Base-by-base conservation (phyloP, 352 stramenopile species). In the Phytophthora megakarya region DNA sequence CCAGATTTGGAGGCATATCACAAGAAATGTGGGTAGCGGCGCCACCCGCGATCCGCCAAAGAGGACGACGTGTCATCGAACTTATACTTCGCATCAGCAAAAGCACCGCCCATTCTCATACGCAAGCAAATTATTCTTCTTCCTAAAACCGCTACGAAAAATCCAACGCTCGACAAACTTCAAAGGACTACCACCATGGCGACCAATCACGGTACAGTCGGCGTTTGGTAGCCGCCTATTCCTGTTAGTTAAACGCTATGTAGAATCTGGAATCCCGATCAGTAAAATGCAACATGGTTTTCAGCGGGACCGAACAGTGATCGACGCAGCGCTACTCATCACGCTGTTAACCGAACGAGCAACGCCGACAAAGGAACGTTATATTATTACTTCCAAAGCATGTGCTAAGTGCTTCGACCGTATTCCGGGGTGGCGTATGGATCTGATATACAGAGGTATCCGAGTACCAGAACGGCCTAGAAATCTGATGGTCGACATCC, bases 221-320 rank as follows among this genome's bases (percentile, higher is more conserved):
- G 6, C 44, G 3, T 50, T 37, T 38, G 44, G 15, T 15, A 50
- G 23, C 13, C 23, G 44, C 13, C 10, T 50, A 1, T 38, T 38
- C 5, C 21, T 50, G 15, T 6, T 50, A 15, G 38, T 50, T 15
- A 50, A 50, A n/a, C 10, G 8, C 3, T 50, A n/a, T 50, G 44
- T 50, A 5, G 44, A 50, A 6, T 3, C 11, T 7, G 25, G 44
- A 5, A 38, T 50, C 1, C 44, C 44, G 6, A 50, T 12, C 12
- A 50, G n/a, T n/a, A n/a, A n/a, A n/a, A n/a, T 25, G 5, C 44
- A 50, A 38, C 44, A 50, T 33, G 44, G 44, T 3, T 50, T 50
- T 10, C 11, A 11, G 9, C 11, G 25, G 10, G 44, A 38, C 13
- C 9, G 25, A 25, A 25, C 44, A 16, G 44, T 50, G 1, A 19